phyloP scores from a whole-genome alignment of 2,329 filamentous ascomycete species.

The Fusarium albidum region DNA sequence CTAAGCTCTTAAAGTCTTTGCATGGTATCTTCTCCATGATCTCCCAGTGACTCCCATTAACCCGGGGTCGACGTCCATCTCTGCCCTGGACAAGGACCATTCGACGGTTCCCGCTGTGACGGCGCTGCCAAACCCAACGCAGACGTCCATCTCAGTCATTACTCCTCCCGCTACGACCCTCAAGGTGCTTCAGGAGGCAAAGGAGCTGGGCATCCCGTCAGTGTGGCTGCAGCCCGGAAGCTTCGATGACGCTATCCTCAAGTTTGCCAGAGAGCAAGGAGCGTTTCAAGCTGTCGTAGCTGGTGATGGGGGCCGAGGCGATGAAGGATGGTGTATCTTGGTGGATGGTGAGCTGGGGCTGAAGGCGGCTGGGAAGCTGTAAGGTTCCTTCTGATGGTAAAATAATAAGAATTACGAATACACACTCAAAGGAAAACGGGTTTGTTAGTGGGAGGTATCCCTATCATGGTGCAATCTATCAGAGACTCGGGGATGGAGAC shows the following conservation, averaged over 20 bases:
- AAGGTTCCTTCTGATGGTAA: slow-evolving; percentile 10
- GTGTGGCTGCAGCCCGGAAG: slow-evolving; percentile 94
- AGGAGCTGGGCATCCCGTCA: slow-evolving; percentile 73
- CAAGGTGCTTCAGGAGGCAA: slow-evolving; percentile 79
- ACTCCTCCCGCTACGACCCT: slow-evolving; percentile 84
- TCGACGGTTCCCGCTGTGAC: slow-evolving; percentile 71
- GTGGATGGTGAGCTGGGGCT: slow-evolving; percentile 79
- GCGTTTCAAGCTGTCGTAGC: slow-evolving; percentile 75
- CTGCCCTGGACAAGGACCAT: slow-evolving; percentile 65
- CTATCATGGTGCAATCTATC: no score
- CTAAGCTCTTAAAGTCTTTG: slow-evolving; percentile 70
- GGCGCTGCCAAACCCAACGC: slow-evolving; percentile 69
- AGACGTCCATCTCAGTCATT: slow-evolving; percentile 85
- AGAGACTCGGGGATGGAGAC: no score
- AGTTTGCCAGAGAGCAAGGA: slow-evolving; percentile 68
- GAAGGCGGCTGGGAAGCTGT: slow-evolving; percentile 63
- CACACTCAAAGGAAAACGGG: background rate
- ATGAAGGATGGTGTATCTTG: slow-evolving; percentile 86
- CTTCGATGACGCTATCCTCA: slow-evolving; percentile 78
- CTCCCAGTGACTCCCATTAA: slow-evolving; percentile 87
- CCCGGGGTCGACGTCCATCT: slow-evolving; percentile 71
- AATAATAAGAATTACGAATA: background rate
- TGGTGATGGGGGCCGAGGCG: slow-evolving; percentile 68
- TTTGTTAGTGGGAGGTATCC: no score
- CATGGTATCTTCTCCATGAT: slow-evolving; percentile 83